Evolutionary conservation across 2,329 filamentous ascomycete genomes (phyloP), one percentile per base, ranked within the genome.

Genomic region (Colletotrichum agaves): DNA sequence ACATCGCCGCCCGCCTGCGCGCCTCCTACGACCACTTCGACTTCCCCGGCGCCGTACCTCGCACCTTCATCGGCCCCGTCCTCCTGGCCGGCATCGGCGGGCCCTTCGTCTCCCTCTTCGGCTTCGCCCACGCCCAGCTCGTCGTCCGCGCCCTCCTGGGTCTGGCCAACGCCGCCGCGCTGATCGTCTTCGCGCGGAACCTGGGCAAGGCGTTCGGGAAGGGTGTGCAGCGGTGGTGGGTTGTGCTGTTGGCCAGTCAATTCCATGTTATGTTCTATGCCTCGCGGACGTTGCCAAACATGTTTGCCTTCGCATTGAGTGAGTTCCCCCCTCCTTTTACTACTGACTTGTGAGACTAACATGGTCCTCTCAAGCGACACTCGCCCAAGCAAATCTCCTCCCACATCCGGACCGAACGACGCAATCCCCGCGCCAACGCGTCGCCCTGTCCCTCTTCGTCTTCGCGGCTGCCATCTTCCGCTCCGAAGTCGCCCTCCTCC

Each of bases 191-290:
- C 74, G 87, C 87, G 39, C 78, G 81, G 10, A 87, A 87, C 2
- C 82, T 98, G 23, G 84, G 84, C 35, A 85, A 79, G 46, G 88
- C 90, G 3, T 95, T 91, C 78, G 95, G 96, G 13, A 80, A 78
- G 31, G 83, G 83, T 4, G 87, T 90, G 3, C 91, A 88, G 4
- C 84, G 89, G 62, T 98, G 95, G 94, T 99, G 92, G 81, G 80
- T 91, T 4, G 69, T 93, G 43, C 84, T 98, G 61, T 91, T 94
- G 75, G 87, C 88, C 1, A 91, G 89, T 78, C 95, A 98, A 78
- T 99, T 99, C 75, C 96, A 99, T 80, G 82, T 97, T 69, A 85
- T 96, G 69, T 99, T 93, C 79, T 99, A 99, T 82, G 91, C 94
- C 13, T 96, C 94, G 15, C 87, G 96, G 69, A 96, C 94, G 2